Base-by-base conservation (phyloP, 139 green algal species). In the Tetratostichococcus sp. region DNA sequence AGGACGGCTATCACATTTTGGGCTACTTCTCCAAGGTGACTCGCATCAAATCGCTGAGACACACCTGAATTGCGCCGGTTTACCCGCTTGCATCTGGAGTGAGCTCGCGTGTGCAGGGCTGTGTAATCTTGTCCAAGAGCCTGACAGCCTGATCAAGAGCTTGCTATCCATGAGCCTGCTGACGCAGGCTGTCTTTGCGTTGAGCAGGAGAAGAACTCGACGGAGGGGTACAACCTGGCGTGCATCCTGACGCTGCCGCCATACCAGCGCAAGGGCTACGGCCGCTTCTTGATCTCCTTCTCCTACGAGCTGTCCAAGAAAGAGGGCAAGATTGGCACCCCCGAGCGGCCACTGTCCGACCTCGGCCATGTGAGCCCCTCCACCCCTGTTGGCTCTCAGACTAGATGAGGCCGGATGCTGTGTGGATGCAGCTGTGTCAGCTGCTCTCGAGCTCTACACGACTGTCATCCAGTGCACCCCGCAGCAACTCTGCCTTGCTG, bases 261-360 rank as follows among this genome's bases (percentile, higher is more conserved):
- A 23, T 98, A 98, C 85, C 96, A 99, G 88, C 92, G 94, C 58
- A 98, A 98, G 81, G 96, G 96, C 42, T 99, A 99, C 77, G 96
- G 96, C 39, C 95, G 97, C 79, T 95, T 98, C 80, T 91, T 99
- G 71, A 99, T 99, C 80, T 84, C 89, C 28, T 97, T 99, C 79
- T 96, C 89, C 58, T 99, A 99, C 80, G 96, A 98, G 86, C 88
- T 99, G 35, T 94, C 84, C 65, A 98, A 98, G 85, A 93, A 97
- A 42, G 96, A 99, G 85, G 83, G 86, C 33, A 96, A 96, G 81
- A 42, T 91, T 80, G 95, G 95, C 30, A 97, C 90, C 5, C 96
- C 96, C 5, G 96, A 99, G 87, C 87, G 94, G 11, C 96, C 96
- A 25, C 90, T 99, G 73, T 97, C 90, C 11, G 96, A 99, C 83